Evolutionary conservation across 306 rosid species (phyloP).

Genomic region (Trifolium subterraneum): DNA sequence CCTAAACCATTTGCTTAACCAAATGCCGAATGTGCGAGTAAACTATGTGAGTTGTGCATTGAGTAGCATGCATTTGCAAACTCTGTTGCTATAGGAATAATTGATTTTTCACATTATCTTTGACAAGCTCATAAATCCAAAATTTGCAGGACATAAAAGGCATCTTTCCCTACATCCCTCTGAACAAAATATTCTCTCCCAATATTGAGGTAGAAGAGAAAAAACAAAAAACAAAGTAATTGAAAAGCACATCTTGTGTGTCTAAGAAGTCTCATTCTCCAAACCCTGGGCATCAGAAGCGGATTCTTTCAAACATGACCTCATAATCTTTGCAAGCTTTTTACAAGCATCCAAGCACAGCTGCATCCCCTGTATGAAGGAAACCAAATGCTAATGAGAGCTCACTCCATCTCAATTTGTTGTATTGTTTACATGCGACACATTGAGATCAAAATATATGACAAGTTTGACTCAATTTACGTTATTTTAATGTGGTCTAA

Average conservation of each 20-base stretch:
- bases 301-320: conserved; percentile 77
- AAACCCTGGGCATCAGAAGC: conserved; percentile 53
- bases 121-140: conserved; percentile 46
- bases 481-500: conserved; percentile 1
- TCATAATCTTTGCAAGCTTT: conserved; percentile 82
- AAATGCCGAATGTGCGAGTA: background rate
- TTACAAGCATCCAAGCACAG: conserved; percentile 89
- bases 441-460: conserved; percentile 5
- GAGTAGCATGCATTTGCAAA: conserved; percentile 20
- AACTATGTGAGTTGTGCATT: background rate
- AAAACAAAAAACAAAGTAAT: conserved; percentile 4
- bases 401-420: conserved; percentile 8
- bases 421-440: background rate
- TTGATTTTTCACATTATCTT: conserved; percentile 25
- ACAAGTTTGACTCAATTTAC: background rate
- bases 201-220: conserved; percentile 17
- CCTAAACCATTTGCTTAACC: background rate
- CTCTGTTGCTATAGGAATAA: conserved; percentile 24
- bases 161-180: conserved; percentile 14
- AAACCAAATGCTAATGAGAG: conserved; percentile 28
- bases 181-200: conserved; percentile 38
- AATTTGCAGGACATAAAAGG: conserved; percentile 45
- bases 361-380: conserved; percentile 79
- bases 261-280: conserved; percentile 4
- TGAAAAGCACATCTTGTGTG: conserved; percentile 33